Evolutionary conservation across 768 basidiomycete genomes (phyloP), one percentile per base, ranked within the genome.

Genomic region (Bullera alba): DNA sequence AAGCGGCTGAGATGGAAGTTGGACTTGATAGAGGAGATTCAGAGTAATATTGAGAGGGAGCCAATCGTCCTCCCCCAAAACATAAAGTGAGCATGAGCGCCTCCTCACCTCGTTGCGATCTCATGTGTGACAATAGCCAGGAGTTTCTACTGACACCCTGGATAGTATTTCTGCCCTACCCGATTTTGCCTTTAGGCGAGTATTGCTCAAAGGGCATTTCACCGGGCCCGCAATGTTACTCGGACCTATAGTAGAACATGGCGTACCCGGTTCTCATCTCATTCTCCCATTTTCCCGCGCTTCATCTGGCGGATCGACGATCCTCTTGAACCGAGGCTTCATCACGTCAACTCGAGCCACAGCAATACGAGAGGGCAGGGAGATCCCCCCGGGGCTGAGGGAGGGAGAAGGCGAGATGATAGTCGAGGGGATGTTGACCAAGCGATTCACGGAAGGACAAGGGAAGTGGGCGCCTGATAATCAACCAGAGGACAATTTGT

Each of bases 1-100:
- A 80, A 87, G 61, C 81, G 95, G 42, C 79, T 97, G 26, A 81
- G 87, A 70, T 99, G 95, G 95, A 99, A 99, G 74, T 77, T 93
- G 38, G 80, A 81, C 46, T 78, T 99, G 44, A 96, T 97, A 55
- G 87, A 95, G 58, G 87, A 96, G 63, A 77, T 97, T 29, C 86
- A 95, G 69, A 83, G 87, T 72, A 93, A 95, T 73, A 75, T 97
- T 29, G 79, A 84, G 55, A 77, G 85, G 15, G 81, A 80, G 27
- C 85, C 93, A 0, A 79, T 99, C 49, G 64, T 76, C 22, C 75
- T 99, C 25, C 95, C 95, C 1, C 79, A 78, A 39, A 80, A 80
- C 73, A 83, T 99, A 74, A 91, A 97, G 93, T 95, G 56, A 47
- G 77, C 70, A 30, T 7, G 29, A 15, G 69, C 63, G n/a, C n/a